Base-by-base conservation (phyloP, 176 grass and related monocot species). In the Leersia perrieri region DNA sequence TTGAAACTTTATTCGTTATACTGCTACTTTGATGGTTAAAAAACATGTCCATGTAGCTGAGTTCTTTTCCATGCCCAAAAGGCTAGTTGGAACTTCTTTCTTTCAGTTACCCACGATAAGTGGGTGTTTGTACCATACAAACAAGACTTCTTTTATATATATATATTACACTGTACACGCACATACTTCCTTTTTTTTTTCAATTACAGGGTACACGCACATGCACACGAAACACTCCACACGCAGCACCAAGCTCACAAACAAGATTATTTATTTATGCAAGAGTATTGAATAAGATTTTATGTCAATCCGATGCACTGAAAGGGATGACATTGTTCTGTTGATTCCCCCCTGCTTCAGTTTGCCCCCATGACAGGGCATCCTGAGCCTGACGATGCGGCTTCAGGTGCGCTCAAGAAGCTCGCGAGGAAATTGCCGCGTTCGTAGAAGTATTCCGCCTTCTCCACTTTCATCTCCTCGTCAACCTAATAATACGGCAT, bases 371-470 rank as follows among this genome's bases (percentile, higher is more conserved):
- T 75, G 7, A 84, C 65, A 2, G 92, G 92, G 80, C 89, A 94
- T 14, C 36, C 68, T 25, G 82, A 77, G 15, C 10, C 51, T 7
- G 87, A 4, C 7, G 87, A 4, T 5, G 49, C 15, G 0, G 15
- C 64, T 1, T 16, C 65, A 38, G 35, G 30, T 25, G 81, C 53
- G 58, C 82, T 91, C 44, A 94, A 58, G 76, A 94, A 94, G 72
- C 73, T 31, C 0, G 92, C 77, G 0, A 91, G 89, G 77, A 94
- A 89, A 60, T 94, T 86, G 11, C 92, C 92, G 14, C 92, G 86
- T 86, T 94, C 92, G 51, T 91, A 94, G 44, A 87, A 94, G 51
- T 84, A 89, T 70, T 94, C 88, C 1, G 82, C 32, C 68, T 89
- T 91, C 72, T 84, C 86, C 51, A 94, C 72, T 86, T 64, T 87